Percentiles rank a stretch among this genome's conserved stretches.
Evolutionary conservation across 805 yeast genomes (phyloP).

Genomic region (Yamadazyma philogaea): DNA sequence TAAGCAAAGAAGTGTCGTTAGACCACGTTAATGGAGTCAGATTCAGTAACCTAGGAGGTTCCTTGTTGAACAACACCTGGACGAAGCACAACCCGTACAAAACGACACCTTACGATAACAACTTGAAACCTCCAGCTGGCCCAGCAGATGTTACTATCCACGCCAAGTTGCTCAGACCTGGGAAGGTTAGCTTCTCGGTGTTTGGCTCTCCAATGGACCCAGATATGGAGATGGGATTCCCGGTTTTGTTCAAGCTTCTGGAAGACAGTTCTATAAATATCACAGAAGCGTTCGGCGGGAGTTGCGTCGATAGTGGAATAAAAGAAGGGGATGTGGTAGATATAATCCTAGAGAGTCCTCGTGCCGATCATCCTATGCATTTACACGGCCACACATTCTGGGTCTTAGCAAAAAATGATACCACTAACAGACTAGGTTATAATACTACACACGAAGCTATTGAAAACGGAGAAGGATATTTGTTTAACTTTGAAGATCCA

Average conservation of each 20-base stretch:
- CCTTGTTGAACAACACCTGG: slow-evolving; percentile 11
- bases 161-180: slow-evolving; percentile 30
- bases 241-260: slow-evolving; percentile 6
- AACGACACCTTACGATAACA: slow-evolving; percentile 17
- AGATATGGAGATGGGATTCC: slow-evolving; percentile 21
- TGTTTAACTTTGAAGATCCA: slow-evolving; percentile 19
- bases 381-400: slow-evolving; percentile 35
- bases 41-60: slow-evolving; percentile 23
- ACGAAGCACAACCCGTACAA: slow-evolving; percentile 18
- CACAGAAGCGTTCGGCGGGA: slow-evolving; percentile 12
- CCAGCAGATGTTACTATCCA: slow-evolving; percentile 24
- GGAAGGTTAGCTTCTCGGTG: slow-evolving; percentile 25
- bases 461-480: slow-evolving; percentile 13
- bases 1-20: not conserved
- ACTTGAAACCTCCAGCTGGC: slow-evolving; percentile 12
- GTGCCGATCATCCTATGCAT: slow-evolving; percentile 33
- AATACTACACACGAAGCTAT: slow-evolving; percentile 24
- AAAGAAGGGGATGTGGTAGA: slow-evolving; percentile 30
- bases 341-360: slow-evolving; percentile 24
- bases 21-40: slow-evolving; percentile 20
- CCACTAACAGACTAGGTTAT: slow-evolving; percentile 21
- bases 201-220: slow-evolving; percentile 21
- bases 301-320: slow-evolving; percentile 16
- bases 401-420: slow-evolving; percentile 23
- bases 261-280: slow-evolving; percentile 7